Evolutionary conservation across 257 asterid genomes (phyloP), one percentile per base, ranked within the genome.

Genomic region (Gynochthodes officinalis): DNA sequence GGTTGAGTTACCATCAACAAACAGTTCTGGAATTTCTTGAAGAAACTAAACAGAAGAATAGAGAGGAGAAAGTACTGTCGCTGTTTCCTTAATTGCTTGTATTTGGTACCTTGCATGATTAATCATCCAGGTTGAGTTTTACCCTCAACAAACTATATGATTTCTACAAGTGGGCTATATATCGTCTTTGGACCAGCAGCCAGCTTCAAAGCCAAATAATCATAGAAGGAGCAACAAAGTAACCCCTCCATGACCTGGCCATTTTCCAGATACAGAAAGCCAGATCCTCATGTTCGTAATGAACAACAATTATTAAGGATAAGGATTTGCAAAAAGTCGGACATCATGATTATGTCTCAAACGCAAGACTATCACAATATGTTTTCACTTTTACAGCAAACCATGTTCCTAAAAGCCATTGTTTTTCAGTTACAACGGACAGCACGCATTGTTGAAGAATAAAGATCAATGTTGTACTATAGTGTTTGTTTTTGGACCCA

Each of bases 341-440:
- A 55, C 75, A 76, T 19, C 44, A 43, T 76, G 73, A 76, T 76
- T 72, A 64, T 64, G 80, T 70, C 64, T 43, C 33, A 60, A 40
- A 64, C 35, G 25, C 25, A 21, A 27, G 11, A 30, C 49, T 39
- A 54, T 65, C 1, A 42, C 11, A 54, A 43, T 11, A 40, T 61
- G 64, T 3, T 25, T 54, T 14, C 0, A 25, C 43, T 57, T 55
- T 68, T 46, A 61, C 70, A 68, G 64, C 70, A 68, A 33, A 19
- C 58, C 69, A 75, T 57, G 78, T 74, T 54, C 64, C 62, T n/a
- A 43, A 58, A 57, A 67, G 61, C 49, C 23, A 42, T 39, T 43
- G 50, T 30, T 72, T 21, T 12, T 52, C 23, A 43, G 37, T 44
- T 23, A 21, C 27, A 60, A 6, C 30, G 14, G 67, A 70, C 43